Conservation (phyloP, 2,329 filamentous ascomycete genomes). For the Lecanicillium sp. region DNA sequence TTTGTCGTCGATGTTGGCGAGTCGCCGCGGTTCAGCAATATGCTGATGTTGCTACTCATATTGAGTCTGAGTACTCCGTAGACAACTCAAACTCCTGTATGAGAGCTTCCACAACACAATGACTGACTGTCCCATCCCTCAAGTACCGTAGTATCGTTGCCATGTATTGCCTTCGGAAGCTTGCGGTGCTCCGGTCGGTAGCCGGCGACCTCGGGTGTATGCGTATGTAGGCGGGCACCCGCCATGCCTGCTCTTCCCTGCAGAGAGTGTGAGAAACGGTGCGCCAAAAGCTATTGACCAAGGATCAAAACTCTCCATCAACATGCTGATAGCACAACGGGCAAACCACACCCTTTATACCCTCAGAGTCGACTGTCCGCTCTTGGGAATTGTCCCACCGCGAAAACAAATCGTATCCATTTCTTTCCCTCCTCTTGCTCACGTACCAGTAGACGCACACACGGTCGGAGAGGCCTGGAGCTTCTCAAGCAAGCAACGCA, state of each 20-base stretch:
- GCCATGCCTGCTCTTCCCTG: background rate
- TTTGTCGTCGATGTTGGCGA: no score
- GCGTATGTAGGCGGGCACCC: background rate
- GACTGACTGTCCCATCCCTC: background rate
- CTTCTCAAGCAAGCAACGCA: background rate
- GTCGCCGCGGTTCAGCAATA: no score
- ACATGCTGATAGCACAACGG: background rate
- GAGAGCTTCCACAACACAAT: background rate
- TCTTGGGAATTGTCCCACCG: constrained; percentile 11
- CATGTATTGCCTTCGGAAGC: constrained; percentile 6
- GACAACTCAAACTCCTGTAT: background rate
- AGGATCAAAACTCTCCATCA: background rate
- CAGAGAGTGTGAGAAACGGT: background rate
- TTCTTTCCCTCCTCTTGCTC: constrained; percentile 10
- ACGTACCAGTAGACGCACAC: constrained; percentile 4
- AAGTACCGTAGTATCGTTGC: background rate
- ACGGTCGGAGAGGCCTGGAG: background rate
- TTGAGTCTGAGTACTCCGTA: no score
- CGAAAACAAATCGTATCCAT: constrained; percentile 12
- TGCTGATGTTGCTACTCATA: no score
- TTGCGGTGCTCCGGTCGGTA: constrained; percentile 9
- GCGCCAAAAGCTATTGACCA: background rate
- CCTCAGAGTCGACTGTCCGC: constrained; percentile 7
- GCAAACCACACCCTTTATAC: constrained; percentile 13
- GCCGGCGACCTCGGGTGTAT: constrained; percentile 10